These are phyloP conservation scores for Pseudocercospora eumusae DNA, from an alignment of 2,329 filamentous ascomycete genomes.

Conservation along the genomic window DNA sequence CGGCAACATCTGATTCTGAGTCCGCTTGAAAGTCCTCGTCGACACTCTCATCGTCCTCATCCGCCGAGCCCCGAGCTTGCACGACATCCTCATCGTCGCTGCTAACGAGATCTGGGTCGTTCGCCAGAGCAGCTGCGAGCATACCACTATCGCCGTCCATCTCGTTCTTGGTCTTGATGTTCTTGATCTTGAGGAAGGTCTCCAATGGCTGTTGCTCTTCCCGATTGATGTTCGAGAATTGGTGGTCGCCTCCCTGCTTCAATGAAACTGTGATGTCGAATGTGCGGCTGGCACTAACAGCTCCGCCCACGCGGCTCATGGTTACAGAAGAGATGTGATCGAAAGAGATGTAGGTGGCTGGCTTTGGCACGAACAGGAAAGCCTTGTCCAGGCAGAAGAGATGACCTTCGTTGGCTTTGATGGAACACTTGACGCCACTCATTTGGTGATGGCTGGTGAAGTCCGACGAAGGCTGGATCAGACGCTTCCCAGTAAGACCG, in stretches of 20 bases:
- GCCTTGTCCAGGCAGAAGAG: conserved; percentile 97
- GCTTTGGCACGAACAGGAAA: conserved; percentile 98
- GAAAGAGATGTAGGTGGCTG: conserved; percentile 93
- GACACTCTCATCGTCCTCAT: conserved; percentile 92
- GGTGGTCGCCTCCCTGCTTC: conserved; percentile 84
- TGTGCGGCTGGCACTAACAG: conserved; percentile 88
- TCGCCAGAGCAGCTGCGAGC: conserved; percentile 75
- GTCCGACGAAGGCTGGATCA: conserved; percentile 89
- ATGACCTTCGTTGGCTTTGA: conserved; percentile 98
- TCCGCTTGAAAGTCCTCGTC: conserved; percentile 96
- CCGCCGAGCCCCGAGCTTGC: conserved; percentile 82
- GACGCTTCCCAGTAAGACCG: conserved; percentile 90
- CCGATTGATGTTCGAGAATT: conserved; percentile 99
- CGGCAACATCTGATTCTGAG: conserved; percentile 90
- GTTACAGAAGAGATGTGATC: conserved; percentile 90
- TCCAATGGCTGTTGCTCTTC: conserved; percentile 97
- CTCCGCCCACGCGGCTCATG: conserved; percentile 92
- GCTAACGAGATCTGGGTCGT: conserved; percentile 75
- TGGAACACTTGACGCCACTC: conserved; percentile 97
- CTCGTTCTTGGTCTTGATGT: conserved; percentile 95
- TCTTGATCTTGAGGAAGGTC: conserved; percentile 95
- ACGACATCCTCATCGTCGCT: conserved; percentile 78
- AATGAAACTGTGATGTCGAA: conserved; percentile 95
- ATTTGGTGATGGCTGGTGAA: conserved; percentile 92
- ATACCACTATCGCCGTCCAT: conserved; percentile 82